These are phyloP conservation scores for Arthrinium phaeospermum DNA, from an alignment of 2,329 filamentous ascomycete species.

Conservation along the genomic window DNA sequence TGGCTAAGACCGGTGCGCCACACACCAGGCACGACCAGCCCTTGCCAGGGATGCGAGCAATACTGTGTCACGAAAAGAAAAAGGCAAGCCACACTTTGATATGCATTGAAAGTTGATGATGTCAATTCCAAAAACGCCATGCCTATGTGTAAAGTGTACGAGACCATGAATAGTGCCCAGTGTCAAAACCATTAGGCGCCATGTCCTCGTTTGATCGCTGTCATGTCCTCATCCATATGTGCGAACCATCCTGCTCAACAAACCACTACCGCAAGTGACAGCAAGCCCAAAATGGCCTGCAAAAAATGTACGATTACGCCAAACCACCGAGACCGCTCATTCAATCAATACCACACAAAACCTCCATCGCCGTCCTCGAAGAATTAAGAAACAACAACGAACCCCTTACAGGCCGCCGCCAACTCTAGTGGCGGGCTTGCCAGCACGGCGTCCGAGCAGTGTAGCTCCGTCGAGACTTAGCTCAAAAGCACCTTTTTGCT, in stretches of 20 bases:
- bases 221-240: slow-evolving; percentile 17
- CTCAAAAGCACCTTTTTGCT: slow-evolving; percentile 85
- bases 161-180: slow-evolving; percentile 3
- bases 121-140: slow-evolving; percentile 25
- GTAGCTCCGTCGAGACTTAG: slow-evolving; percentile 91
- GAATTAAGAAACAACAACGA: slow-evolving; percentile 24
- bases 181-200: slow-evolving; percentile 18
- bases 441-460: slow-evolving; percentile 72
- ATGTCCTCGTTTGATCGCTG: slow-evolving; percentile 12
- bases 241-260: slow-evolving; percentile 14
- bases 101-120: not conserved
- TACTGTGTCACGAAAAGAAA: slow-evolving; percentile 20
- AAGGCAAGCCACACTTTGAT: not conserved
- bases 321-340: slow-evolving; percentile 21
- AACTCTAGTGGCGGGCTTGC: slow-evolving; percentile 57
- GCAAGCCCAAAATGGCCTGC: slow-evolving; percentile 17
- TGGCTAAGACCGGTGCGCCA: not conserved
- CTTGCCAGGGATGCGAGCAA: not conserved
- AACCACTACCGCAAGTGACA: slow-evolving; percentile 6
- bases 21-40: not conserved
- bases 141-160: slow-evolving; percentile 18
- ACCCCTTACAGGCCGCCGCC: slow-evolving; percentile 31
- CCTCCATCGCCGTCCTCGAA: slow-evolving; percentile 14
- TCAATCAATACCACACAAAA: slow-evolving; percentile 13
- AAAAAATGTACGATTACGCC: slow-evolving; percentile 11